Evolutionary conservation across 2,329 filamentous ascomycete genomes (phyloP).

Genomic region (Fusarium annulatum): DNA sequence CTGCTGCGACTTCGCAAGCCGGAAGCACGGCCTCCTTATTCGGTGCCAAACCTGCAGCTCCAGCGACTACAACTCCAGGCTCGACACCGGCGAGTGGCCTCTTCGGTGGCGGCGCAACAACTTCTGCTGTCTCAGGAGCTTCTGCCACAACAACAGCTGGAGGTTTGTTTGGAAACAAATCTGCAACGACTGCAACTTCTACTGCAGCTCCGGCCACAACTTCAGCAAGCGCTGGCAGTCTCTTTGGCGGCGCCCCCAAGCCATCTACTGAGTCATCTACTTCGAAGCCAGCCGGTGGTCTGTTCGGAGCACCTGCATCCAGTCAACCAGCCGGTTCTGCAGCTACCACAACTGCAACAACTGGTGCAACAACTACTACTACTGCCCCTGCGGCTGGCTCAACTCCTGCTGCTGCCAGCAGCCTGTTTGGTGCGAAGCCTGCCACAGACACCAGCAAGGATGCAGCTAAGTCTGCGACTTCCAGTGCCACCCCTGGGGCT

Average conservation of each 20-base stretch:
- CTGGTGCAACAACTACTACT: conserved; percentile 36
- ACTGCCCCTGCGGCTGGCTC: conserved; percentile 45
- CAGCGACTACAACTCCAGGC: conserved; percentile 48
- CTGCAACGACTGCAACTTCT: conserved; percentile 44
- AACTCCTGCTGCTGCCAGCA: conserved; percentile 47
- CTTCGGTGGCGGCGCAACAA: conserved; percentile 49
- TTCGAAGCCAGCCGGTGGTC: conserved; percentile 39
- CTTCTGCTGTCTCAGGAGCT: conserved; percentile 45
- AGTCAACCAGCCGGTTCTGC: conserved; percentile 36
- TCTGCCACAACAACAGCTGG: conserved; percentile 46
- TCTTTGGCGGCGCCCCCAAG: conserved; percentile 42
- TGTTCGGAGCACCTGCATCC: conserved; percentile 43
- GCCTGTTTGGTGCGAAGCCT: conserved; percentile 51
- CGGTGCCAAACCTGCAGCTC: conserved; percentile 53
- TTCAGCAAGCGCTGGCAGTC: conserved; percentile 35
- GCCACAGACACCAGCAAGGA: conserved; percentile 47
- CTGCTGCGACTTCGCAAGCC: conserved; percentile 34
- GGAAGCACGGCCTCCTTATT: conserved; percentile 51
- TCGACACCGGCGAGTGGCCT: conserved; percentile 51
- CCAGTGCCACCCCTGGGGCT: conserved; percentile 49
- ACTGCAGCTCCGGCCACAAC: conserved; percentile 45
- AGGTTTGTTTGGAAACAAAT: conserved; percentile 50
- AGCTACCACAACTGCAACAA: conserved; percentile 44
- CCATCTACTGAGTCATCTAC: conserved; percentile 35
- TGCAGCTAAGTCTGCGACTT: conserved; percentile 45